These are phyloP conservation scores for Carallia pectinifolia DNA, from an alignment of 345 rosid genomes.

Conservation along the genomic window DNA sequence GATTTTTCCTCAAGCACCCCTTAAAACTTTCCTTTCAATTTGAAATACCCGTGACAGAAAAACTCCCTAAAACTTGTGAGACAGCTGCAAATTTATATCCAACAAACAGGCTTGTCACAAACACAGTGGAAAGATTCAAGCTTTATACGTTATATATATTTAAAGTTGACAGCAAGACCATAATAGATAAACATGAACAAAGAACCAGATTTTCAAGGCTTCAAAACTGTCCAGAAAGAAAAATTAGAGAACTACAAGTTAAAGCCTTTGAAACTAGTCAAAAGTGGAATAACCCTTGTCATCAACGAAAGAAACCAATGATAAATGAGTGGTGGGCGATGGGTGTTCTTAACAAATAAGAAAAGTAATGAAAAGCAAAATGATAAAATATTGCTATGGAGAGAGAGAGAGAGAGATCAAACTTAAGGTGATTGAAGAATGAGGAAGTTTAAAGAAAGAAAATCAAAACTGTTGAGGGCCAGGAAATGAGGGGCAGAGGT, in stretches of 20 bases:
- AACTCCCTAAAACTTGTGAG: too few relatives aligned
- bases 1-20: not conserved
- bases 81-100: not conserved
- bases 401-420: constrained; percentile 15
- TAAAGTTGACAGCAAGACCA: not conserved
- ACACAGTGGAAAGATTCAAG: not conserved
- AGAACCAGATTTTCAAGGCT: constrained; percentile 7
- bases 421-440: constrained; percentile 30
- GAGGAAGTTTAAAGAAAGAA: constrained; percentile 75
- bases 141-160: not conserved
- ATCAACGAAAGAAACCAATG: constrained; percentile 4
- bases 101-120: not conserved
- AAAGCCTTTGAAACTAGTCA: constrained; percentile 12
- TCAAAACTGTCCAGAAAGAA: constrained; percentile 13
- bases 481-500: constrained; percentile 23
- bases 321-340: not conserved
- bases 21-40: not conserved
- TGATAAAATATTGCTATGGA: not conserved
- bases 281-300: not conserved
- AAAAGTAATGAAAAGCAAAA: constrained; percentile 2
- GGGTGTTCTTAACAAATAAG: constrained; percentile 19
- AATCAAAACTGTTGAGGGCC: constrained; percentile 48
- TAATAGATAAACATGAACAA: not conserved
- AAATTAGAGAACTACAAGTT: constrained; percentile 4
- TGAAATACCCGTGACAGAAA: not conserved